These are phyloP conservation scores for Claviceps purpurea DNA, from an alignment of 2,329 filamentous ascomycete species.

Conservation along the genomic window DNA sequence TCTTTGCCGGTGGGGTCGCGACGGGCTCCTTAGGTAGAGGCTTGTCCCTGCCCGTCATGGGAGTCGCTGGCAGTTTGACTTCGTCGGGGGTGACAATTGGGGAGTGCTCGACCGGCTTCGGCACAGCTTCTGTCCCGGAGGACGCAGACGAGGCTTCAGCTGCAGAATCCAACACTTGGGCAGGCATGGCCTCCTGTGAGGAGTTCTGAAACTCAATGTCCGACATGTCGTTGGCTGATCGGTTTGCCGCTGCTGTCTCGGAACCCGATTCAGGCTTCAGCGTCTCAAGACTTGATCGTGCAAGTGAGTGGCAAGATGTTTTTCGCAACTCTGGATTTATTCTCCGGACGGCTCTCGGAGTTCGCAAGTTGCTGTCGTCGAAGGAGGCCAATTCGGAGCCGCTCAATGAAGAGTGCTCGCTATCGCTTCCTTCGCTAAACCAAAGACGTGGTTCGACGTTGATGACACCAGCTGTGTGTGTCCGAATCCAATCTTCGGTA, in stretches of 20 bases:
- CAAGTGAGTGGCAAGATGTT: conserved; percentile 27
- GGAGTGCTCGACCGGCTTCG: background rate
- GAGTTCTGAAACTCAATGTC: conserved; percentile 11
- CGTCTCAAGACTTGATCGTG: conserved; percentile 43
- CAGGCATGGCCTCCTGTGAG: conserved; percentile 1
- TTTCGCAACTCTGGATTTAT: conserved; percentile 9
- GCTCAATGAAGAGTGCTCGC: conserved; percentile 64
- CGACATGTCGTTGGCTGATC: conserved; percentile 19
- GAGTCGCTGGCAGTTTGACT: conserved; percentile 19
- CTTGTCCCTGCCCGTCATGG: conserved; percentile 22
- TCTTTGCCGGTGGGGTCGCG: conserved; percentile 46
- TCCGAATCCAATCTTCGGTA: conserved; percentile 76
- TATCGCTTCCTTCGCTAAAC: conserved; percentile 62
- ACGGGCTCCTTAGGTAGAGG: conserved; percentile 25
- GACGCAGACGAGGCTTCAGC: background rate
- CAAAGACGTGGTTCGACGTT: conserved; percentile 63
- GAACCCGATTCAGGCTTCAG: conserved; percentile 25
- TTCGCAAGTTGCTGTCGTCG: conserved; percentile 33
- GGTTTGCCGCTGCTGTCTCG: background rate
- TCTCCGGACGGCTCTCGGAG: conserved; percentile 28
- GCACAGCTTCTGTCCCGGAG: background rate
- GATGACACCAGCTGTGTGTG: conserved; percentile 60
- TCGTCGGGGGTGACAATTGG: conserved; percentile 13
- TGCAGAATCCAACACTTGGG: conserved; percentile 9
- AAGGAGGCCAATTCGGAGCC: conserved; percentile 45